Conservation (phyloP, 371 early-diverging fungal genomes). For the Catenaria anguillulae region DNA sequence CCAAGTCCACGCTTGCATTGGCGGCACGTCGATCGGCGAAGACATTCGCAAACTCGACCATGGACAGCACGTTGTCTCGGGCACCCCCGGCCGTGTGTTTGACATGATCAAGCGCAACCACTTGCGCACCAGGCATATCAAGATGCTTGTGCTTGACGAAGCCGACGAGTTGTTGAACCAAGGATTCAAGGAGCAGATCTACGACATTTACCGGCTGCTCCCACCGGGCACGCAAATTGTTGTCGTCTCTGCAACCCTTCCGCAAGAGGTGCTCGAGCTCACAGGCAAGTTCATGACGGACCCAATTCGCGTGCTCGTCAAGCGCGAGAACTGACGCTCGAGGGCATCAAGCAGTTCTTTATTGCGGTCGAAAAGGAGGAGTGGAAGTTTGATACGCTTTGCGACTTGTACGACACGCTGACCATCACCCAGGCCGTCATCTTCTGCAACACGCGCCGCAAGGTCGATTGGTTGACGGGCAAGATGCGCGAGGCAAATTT, state of each 20-base stretch:
- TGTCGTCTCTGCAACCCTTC: slow-evolving; percentile 85
- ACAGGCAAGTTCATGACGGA: slow-evolving; percentile 84
- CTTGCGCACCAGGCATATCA: slow-evolving; percentile 57
- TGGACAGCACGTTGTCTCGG: slow-evolving; percentile 71
- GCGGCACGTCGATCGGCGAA: slow-evolving; percentile 75
- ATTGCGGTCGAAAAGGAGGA: slow-evolving; percentile 81
- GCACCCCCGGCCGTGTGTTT: slow-evolving; percentile 87
- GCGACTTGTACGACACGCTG: slow-evolving; percentile 81
- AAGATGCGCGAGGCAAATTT: slow-evolving; percentile 69
- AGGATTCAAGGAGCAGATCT: slow-evolving; percentile 91
- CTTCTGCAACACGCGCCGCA: slow-evolving; percentile 88
- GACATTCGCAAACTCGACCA: slow-evolving; percentile 51
- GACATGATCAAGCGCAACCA: slow-evolving; percentile 83
- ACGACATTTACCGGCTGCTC: slow-evolving; percentile 74
- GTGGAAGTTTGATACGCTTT: slow-evolving; percentile 79
- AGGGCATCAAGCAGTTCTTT: slow-evolving; percentile 91
- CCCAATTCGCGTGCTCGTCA: slow-evolving; percentile 85
- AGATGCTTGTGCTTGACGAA: slow-evolving; percentile 91
- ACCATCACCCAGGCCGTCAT: slow-evolving; percentile 91
- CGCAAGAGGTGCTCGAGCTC: slow-evolving; percentile 76
- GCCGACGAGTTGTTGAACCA: slow-evolving; percentile 92
- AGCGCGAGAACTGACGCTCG: slow-evolving; percentile 92
- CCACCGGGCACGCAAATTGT: slow-evolving; percentile 76
- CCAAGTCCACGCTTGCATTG: slow-evolving; percentile 68
- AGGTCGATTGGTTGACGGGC: slow-evolving; percentile 81